phyloP scores from a whole-genome alignment of 2,329 filamentous ascomycete genomes.

The Verticillium albo-atrum region DNA sequence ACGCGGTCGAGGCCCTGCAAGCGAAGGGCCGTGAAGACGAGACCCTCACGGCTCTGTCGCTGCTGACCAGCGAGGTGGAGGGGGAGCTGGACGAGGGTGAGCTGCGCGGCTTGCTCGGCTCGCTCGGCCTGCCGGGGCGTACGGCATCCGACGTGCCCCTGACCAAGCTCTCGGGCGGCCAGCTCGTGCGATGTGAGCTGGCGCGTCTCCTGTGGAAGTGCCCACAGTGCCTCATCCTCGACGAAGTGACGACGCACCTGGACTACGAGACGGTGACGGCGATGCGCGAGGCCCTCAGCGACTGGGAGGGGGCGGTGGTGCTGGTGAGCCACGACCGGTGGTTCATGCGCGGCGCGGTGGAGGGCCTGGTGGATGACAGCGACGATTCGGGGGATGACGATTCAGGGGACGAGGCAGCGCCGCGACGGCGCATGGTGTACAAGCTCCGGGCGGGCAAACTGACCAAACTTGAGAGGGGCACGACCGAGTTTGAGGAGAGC shows the following conservation, averaged over 20 bases:
- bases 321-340: conserved; percentile 80
- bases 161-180: conserved; percentile 71
- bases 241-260: conserved; percentile 81
- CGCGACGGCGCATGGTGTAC: conserved; percentile 52
- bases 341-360: conserved; percentile 70
- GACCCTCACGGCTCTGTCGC: conserved; percentile 58
- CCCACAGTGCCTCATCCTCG: conserved; percentile 70
- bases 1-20: conserved; percentile 68
- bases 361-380: conserved; percentile 47
- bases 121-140: conserved; percentile 66
- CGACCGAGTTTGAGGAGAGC: conserved; percentile 60
- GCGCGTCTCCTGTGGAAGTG: conserved; percentile 63
- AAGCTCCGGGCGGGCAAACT: conserved; percentile 55
- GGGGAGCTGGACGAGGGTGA: conserved; percentile 60
- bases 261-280: conserved; percentile 78
- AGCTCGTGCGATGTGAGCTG: conserved; percentile 63
- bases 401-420: conserved; percentile 38
- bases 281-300: conserved; percentile 59
- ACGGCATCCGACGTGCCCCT: conserved; percentile 71
- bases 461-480: conserved; percentile 51
- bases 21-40: conserved; percentile 39
- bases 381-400: conserved; percentile 32
- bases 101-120: conserved; percentile 60
- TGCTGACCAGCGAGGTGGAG: conserved; percentile 53
- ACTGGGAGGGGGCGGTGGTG: conserved; percentile 70